These are phyloP conservation scores for Phyllosticta citrichinensis DNA, from an alignment of 2,329 filamentous ascomycete species.

Conservation along the genomic window DNA sequence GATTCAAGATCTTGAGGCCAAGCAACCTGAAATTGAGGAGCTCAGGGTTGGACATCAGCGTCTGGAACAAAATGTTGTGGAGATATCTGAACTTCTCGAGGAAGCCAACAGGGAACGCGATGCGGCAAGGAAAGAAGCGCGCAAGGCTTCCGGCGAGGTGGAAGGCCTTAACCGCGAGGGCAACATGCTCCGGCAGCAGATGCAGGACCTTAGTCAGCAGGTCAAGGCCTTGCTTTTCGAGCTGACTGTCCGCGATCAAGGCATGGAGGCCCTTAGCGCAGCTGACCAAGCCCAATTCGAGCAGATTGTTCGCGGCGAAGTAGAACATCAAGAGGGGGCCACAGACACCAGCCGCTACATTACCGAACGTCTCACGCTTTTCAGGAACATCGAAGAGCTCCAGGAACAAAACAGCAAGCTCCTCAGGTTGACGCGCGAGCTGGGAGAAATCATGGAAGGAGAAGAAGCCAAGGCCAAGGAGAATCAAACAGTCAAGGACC, in stretches of 20 bases:
- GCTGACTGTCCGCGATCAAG: slow-evolving; percentile 71
- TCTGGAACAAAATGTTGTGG: slow-evolving; percentile 68
- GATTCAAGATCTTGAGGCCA: slow-evolving; percentile 72
- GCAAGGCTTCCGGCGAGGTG: slow-evolving; percentile 68
- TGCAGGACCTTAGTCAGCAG: slow-evolving; percentile 82
- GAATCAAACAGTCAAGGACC: slow-evolving; percentile 43
- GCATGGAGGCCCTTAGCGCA: slow-evolving; percentile 57
- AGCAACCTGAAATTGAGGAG: slow-evolving; percentile 80
- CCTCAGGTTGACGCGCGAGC: slow-evolving; percentile 68
- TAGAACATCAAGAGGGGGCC: slow-evolving; percentile 58
- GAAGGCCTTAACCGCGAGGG: slow-evolving; percentile 53
- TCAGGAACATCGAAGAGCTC: slow-evolving; percentile 74
- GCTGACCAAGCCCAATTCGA: slow-evolving; percentile 69
- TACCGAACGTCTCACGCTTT: slow-evolving; percentile 78
- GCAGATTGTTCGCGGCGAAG: slow-evolving; percentile 63
- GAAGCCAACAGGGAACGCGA: slow-evolving; percentile 75
- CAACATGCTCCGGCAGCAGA: slow-evolving; percentile 71
- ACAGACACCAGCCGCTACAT: slow-evolving; percentile 84
- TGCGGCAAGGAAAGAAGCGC: slow-evolving; percentile 61
- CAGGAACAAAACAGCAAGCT: slow-evolving; percentile 83
- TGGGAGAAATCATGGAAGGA: slow-evolving; percentile 84
- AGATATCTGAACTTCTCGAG: slow-evolving; percentile 69
- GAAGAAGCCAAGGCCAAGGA: slow-evolving; percentile 64
- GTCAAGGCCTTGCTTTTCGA: slow-evolving; percentile 86
- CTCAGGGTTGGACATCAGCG: slow-evolving; percentile 70